A percentile compares a stretch with the other conserved stretches of the same genome.
These are phyloP conservation scores for Hyparrhenia diplandra DNA, from an alignment of 176 grass and related monocot genomes.

Conservation along the genomic window DNA sequence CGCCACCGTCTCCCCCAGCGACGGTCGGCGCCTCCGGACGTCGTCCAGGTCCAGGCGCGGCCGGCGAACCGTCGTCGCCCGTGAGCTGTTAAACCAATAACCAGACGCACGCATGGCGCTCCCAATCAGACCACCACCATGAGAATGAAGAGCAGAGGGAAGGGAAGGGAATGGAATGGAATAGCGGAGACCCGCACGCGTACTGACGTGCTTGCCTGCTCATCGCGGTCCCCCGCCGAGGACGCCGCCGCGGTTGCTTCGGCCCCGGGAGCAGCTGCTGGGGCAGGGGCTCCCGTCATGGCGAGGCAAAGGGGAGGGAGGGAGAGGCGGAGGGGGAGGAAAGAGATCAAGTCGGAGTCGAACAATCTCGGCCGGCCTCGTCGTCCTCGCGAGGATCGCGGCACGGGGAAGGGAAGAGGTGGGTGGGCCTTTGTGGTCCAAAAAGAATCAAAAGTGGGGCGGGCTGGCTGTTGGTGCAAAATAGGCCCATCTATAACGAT, in stretches of 20 bases:
- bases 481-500: background rate
- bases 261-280: conserved; percentile 21
- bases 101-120: background rate
- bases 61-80: background rate
- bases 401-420: background rate
- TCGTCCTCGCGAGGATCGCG: conserved; percentile 16
- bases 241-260: conserved; percentile 28
- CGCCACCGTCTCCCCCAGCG: background rate
- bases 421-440: background rate
- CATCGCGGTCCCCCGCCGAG: conserved; percentile 15
- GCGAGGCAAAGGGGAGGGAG: conserved; percentile 10
- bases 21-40: background rate
- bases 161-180: background rate
- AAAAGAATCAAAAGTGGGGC: background rate
- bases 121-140: background rate
- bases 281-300: conserved; percentile 29
- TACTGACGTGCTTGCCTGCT: conserved; percentile 28
- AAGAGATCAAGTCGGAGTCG: conserved; percentile 4
- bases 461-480: background rate
- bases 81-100: conserved; percentile 25
- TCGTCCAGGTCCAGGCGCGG: background rate
- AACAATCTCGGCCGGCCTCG: background rate
- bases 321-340: background rate
- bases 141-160: background rate
- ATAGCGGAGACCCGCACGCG: background rate